phyloP scores from a whole-genome alignment of 495 filamentous ascomycete species.

The Chaetomium tenue region DNA sequence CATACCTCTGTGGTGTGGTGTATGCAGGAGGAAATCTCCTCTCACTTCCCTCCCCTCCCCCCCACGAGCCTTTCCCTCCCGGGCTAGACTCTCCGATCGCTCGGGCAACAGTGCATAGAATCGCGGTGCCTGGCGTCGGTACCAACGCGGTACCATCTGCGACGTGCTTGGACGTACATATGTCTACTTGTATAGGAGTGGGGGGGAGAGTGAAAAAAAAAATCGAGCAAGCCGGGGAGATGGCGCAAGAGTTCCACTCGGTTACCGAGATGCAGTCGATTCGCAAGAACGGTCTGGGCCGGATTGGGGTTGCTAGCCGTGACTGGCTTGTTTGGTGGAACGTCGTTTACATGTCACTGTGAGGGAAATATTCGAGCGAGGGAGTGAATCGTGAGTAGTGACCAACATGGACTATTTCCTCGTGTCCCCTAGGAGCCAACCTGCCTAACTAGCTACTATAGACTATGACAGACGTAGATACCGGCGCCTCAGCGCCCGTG shows the following conservation, averaged over 20 bases:
- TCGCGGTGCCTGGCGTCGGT: conserved; percentile 1
- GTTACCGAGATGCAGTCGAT: not conserved
- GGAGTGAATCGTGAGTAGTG: not conserved
- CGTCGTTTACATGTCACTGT: not conserved
- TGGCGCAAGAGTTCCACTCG: not conserved
- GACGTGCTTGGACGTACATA: not conserved
- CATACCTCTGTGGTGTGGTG: too few species aligned
- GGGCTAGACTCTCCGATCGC: conserved; percentile 13
- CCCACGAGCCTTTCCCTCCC: conserved; percentile 19
- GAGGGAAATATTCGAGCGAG: not conserved
- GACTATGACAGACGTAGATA: not conserved
- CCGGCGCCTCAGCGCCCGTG: not conserved
- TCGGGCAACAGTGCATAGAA: conserved; percentile 2
- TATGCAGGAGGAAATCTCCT: too few species aligned
- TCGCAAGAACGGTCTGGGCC: not conserved
- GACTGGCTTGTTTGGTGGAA: not conserved
- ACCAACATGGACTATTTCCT: not conserved
- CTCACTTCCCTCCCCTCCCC: not conserved
- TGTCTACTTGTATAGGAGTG: too few species aligned
- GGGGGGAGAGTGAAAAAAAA: not conserved
- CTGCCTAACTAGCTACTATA: conserved; percentile 5
- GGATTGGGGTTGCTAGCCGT: not conserved
- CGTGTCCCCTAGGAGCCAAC: not conserved
- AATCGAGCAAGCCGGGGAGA: not conserved
- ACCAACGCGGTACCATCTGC: conserved; percentile 4